Evolutionary conservation across 192 early-diverging fungal genomes (phyloP).

Genomic region (Entomortierella parvispora): DNA sequence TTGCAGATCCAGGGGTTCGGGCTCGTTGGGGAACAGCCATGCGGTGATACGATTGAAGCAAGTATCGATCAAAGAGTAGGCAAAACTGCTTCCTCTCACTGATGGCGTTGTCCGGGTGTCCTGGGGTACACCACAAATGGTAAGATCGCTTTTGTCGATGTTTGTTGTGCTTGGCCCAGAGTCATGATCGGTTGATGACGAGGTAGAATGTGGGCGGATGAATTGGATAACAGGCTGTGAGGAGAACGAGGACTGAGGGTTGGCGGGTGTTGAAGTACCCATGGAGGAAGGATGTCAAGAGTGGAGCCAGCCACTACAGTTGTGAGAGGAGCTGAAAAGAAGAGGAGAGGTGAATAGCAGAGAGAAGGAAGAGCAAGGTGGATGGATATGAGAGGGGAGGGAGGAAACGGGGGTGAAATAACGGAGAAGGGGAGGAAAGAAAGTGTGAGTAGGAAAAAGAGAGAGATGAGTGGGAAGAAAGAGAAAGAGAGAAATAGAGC

Average conservation of each 20-base stretch:
- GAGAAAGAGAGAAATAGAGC: background rate
- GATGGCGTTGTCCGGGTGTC: too few relatives aligned
- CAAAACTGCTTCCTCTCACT: background rate
- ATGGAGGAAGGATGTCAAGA: background rate
- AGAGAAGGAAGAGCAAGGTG: too few relatives aligned
- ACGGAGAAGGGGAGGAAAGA: background rate
- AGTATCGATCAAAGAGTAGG: background rate
- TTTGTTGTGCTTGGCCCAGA: background rate
- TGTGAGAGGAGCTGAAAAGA: too few relatives aligned
- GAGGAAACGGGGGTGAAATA: background rate
- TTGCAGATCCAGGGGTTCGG: conserved; percentile 29
- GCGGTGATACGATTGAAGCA: conserved; percentile 18
- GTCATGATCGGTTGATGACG: background rate
- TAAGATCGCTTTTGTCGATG: background rate
- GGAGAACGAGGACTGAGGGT: background rate
- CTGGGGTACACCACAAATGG: too few relatives aligned
- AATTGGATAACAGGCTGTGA: background rate
- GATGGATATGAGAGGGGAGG: background rate
- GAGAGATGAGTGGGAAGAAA: background rate
- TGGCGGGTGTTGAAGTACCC: background rate
- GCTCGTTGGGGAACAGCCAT: conserved; percentile 32
- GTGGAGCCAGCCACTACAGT: too few relatives aligned
- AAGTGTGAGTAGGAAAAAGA: background rate
- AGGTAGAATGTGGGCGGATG: background rate
- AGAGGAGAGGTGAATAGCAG: too few relatives aligned